Evolutionary conservation across 345 rosid genomes (phyloP).

Genomic region (Populus simonii): DNA sequence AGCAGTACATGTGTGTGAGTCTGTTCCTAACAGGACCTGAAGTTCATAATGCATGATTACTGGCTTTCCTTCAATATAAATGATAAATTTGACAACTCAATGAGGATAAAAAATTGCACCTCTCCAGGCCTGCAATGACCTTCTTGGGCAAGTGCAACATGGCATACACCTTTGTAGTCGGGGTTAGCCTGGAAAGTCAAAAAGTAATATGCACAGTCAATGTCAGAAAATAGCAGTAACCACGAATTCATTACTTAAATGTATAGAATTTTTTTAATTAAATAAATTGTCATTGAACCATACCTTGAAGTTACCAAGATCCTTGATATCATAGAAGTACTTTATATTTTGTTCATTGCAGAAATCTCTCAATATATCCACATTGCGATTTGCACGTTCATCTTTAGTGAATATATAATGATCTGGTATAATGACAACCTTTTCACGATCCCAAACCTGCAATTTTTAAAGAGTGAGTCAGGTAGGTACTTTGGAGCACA

Average conservation of each 20-base stretch:
- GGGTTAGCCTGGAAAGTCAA: constrained; percentile 72
- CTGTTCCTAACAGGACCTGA: constrained; percentile 91
- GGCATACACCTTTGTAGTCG: constrained; percentile 98
- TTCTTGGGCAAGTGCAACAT: constrained; percentile 97
- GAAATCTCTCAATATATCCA: constrained; percentile 90
- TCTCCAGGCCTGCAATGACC: constrained; percentile 99
- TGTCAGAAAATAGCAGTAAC: constrained; percentile 1
- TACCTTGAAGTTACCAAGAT: constrained; percentile 84
- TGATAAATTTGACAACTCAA: background rate
- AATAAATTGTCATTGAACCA: background rate
- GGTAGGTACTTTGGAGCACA: background rate
- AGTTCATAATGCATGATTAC: constrained; percentile 5
- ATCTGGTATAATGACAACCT: constrained; percentile 90
- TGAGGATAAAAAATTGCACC: constrained; percentile 37
- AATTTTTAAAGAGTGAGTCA: background rate
- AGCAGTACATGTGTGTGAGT: constrained; percentile 96
- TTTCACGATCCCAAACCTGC: constrained; percentile 98
- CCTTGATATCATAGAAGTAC: constrained; percentile 92
- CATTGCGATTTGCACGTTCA: constrained; percentile 93
- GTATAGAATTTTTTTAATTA: background rate
- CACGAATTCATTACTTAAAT: background rate
- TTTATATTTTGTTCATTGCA: constrained; percentile 84
- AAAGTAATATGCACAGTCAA: constrained; percentile 3
- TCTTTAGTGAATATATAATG: constrained; percentile 93
- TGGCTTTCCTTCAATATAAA: background rate